Conservation (phyloP, 78 protist genomes). For the Salpingoeca rosetta region DNA sequence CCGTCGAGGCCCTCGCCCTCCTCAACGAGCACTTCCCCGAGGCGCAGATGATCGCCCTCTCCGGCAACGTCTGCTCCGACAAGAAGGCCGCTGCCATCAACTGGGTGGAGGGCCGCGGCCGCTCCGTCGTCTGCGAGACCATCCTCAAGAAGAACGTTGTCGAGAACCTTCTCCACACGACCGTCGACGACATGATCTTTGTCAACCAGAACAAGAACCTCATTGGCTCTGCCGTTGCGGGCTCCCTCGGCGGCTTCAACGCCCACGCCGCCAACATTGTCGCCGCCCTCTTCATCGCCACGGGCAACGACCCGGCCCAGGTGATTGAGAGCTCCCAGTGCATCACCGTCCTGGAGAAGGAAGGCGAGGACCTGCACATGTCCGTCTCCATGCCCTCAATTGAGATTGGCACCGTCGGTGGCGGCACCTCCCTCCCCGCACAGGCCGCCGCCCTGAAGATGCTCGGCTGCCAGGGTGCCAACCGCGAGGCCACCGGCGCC, state of each 20-base stretch:
- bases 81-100: slow-evolving; percentile 81
- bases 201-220: slow-evolving; percentile 75
- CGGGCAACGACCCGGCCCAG: slow-evolving; percentile 96
- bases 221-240: slow-evolving; percentile 91
- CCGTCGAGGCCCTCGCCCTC: slow-evolving; percentile 21
- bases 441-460: slow-evolving; percentile 66
- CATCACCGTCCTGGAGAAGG: slow-evolving; percentile 78
- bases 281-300: slow-evolving; percentile 87
- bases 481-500: slow-evolving; percentile 26
- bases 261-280: slow-evolving; percentile 95
- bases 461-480: slow-evolving; percentile 60
- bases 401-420: slow-evolving; percentile 96
- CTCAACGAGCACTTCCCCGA: slow-evolving; percentile 35
- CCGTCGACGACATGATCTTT: slow-evolving; percentile 38
- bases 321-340: slow-evolving; percentile 82
- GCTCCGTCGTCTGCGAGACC: slow-evolving; percentile 80
- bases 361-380: slow-evolving; percentile 41
- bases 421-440: slow-evolving; percentile 85
- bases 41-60: slow-evolving; percentile 25
- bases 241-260: slow-evolving; percentile 88
- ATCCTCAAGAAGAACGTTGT: slow-evolving; percentile 56
- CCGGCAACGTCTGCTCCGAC: slow-evolving; percentile 79
- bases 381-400: slow-evolving; percentile 88
- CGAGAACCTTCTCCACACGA: slow-evolving; percentile 67
- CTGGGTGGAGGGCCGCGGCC: slow-evolving; percentile 91